Percentiles rank a stretch among this genome's conserved stretches.
Conservation (phyloP, 768 basidiomycete genomes). For the Lentinula sp. region DNA sequence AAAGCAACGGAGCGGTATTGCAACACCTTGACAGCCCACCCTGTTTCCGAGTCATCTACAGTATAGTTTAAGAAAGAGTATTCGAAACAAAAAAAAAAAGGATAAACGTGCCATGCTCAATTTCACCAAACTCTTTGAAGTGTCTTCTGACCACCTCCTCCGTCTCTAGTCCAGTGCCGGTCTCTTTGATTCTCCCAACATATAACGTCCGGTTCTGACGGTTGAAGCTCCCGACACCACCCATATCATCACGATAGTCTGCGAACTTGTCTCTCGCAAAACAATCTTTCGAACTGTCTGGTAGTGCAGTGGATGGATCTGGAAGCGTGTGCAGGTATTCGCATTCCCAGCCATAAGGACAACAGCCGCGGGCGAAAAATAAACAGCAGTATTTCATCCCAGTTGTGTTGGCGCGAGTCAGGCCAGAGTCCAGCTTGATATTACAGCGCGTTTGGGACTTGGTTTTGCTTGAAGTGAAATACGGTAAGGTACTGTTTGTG, state of each 20-base stretch:
- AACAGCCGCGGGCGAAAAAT: conserved; percentile 94
- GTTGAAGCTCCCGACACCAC: conserved; percentile 96
- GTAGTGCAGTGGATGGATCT: conserved; percentile 56
- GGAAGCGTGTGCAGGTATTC: conserved; percentile 92
- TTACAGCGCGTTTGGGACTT: conserved; percentile 92
- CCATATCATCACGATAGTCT: conserved; percentile 99
- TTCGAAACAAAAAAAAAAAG: background rate
- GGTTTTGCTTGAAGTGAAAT: conserved; percentile 56
- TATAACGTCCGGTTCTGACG: conserved; percentile 93
- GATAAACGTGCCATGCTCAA: conserved; percentile 73
- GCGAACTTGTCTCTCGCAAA: conserved; percentile 96
- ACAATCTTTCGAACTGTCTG: conserved; percentile 93
- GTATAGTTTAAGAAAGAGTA: background rate
- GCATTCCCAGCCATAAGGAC: conserved; percentile 98
- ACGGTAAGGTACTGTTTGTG: background rate
- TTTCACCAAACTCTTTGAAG: conserved; percentile 94
- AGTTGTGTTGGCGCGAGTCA: conserved; percentile 92
- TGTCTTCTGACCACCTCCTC: conserved; percentile 88
- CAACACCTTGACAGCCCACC: conserved; percentile 70
- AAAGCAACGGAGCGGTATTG: conserved; percentile 96
- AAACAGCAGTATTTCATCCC: conserved; percentile 92
- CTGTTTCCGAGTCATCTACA: conserved; percentile 21
- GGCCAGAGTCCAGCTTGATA: conserved; percentile 82
- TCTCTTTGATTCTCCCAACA: conserved; percentile 91
- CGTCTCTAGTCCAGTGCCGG: conserved; percentile 80